Evolutionary conservation across 495 filamentous ascomycete genomes (phyloP).

Genomic region (Aspergillus panamensis): DNA sequence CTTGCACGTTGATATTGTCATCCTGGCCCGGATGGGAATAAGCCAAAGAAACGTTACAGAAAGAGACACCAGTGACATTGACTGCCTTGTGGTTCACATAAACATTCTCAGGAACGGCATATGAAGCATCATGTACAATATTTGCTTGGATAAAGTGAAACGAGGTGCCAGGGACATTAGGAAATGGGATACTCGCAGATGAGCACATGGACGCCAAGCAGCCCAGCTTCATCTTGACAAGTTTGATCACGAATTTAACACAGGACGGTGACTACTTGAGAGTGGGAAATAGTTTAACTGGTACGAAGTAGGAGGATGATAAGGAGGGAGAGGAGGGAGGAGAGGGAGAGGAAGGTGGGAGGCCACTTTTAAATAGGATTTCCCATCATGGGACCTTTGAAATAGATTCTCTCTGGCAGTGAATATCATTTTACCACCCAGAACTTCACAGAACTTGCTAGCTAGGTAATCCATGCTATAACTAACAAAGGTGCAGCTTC

Average conservation of each 20-base stretch:
- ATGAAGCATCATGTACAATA: not conserved
- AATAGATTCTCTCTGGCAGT: too few species aligned
- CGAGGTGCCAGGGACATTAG: not conserved
- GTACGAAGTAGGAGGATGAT: too few species aligned
- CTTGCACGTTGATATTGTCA: slow-evolving; percentile 34
- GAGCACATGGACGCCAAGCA: slow-evolving; percentile 1
- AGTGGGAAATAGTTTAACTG: not conserved
- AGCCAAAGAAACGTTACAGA: slow-evolving; percentile 43
- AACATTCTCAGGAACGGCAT: not conserved
- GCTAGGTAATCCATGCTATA: too few species aligned
- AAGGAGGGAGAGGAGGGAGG: too few species aligned
- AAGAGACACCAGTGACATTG: slow-evolving; percentile 17
- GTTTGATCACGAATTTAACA: not conserved
- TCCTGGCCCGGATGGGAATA: slow-evolving; percentile 40
- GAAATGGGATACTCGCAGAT: not conserved
- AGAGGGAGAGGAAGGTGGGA: too few species aligned
- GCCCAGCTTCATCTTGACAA: not conserved
- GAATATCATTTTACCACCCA: too few species aligned
- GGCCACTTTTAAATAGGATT: too few species aligned
- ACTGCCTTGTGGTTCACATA: slow-evolving; percentile 13
- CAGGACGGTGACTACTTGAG: not conserved
- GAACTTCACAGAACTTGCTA: too few species aligned
- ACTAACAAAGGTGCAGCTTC: too few species aligned
- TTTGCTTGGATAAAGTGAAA: not conserved
- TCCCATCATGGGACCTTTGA: too few species aligned